Conservation (phyloP, 805 yeast genomes). For the Vanderwaltozyma tropicalis region DNA sequence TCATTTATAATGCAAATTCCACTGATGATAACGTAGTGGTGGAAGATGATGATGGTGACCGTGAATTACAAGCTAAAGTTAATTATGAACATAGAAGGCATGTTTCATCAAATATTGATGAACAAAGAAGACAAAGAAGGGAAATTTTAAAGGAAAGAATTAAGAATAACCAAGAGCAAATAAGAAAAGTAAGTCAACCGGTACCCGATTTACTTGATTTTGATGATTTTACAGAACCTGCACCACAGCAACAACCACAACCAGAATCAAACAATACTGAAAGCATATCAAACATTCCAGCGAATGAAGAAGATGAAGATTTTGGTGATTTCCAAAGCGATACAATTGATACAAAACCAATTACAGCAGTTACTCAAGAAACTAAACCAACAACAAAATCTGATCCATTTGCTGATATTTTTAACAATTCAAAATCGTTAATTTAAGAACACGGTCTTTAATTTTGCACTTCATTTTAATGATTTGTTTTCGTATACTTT, state of each 20-base stretch:
- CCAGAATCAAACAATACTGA: background rate
- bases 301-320: slow-evolving; percentile 28
- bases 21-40: slow-evolving; percentile 3
- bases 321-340: slow-evolving; percentile 31
- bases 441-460: slow-evolving; percentile 4
- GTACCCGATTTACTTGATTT: slow-evolving; percentile 26
- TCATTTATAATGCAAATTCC: slow-evolving; percentile 1
- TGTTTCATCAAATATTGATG: slow-evolving; percentile 22
- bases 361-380: slow-evolving; percentile 5
- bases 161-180: slow-evolving; percentile 24
- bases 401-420: slow-evolving; percentile 25
- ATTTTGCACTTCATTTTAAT: no score
- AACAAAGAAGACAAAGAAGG: slow-evolving; percentile 30
- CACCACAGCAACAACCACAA: background rate
- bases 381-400: slow-evolving; percentile 9
- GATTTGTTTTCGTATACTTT: no score
- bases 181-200: slow-evolving; percentile 17
- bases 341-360: slow-evolving; percentile 1
- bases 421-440: slow-evolving; percentile 24
- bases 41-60: slow-evolving; percentile 3
- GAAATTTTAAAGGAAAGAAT: slow-evolving; percentile 29
- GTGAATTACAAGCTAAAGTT: slow-evolving; percentile 3
- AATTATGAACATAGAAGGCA: slow-evolving; percentile 8
- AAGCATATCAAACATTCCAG: no score
- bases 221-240: slow-evolving; percentile 9